Base-by-base conservation (phyloP, 805 yeast genomes). In the Lachancea quebecensis region DNA sequence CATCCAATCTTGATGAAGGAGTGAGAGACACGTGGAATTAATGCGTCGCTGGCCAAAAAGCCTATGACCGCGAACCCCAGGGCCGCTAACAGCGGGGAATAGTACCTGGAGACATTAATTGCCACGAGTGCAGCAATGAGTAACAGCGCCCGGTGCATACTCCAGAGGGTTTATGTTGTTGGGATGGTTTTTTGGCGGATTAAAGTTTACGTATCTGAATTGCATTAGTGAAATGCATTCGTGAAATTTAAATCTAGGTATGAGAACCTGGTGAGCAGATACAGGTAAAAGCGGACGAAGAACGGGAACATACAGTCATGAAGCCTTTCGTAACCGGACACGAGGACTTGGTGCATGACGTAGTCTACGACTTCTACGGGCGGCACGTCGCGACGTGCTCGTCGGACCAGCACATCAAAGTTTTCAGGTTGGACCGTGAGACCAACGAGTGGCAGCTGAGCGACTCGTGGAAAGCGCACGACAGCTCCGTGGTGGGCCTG, bases 391-490 rank as follows among this genome's bases (percentile, higher is more conserved):
- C 98, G 2, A 91, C 97, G 0, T 90, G 95, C 48, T 87, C 96
- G 3, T 86, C 95, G 0, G 99, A 93, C 66, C 96, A 90, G 57
- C 95, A 87, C 58, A 77, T 93, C 50, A 87, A 88, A 58, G 90
- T 93, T 29, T 93, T 89, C 62, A 91, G 86, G 59, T 69, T 84
- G 30, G 85, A 82, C 54, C 65, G 79, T 12, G 67, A 74, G 25
- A 73, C 82, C 1, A 77, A 75, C n/a, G 74, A 79, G 15, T 93
- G 98, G 98, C 77, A 77, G 15, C 66, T 86, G 45, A 81, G 82
- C 57, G 97, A 91, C 64, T 81, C 85, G 39, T 93, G 96, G 95
- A 85, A 85, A 53, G 98, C 98, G 0, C 99, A 93, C 60, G 96
- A 93, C 56, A 81, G 95, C 7, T 78, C 89, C 47, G 78, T 93